Percentiles rank a stretch among this genome's conserved stretches.
Evolutionary conservation across 169 alveolate species (phyloP).

Genomic region (Babesia sp.): DNA sequence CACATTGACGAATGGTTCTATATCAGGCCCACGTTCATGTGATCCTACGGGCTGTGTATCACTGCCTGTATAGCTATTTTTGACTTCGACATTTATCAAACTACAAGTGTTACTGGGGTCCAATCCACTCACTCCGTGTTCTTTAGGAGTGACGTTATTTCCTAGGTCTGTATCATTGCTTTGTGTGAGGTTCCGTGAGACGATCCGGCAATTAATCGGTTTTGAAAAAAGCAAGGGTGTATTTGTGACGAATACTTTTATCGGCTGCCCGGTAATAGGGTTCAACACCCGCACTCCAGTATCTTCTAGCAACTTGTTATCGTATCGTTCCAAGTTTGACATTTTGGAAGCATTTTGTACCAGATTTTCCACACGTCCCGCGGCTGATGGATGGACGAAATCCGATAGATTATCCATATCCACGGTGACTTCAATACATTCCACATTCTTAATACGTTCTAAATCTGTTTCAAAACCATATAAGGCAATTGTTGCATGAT

Average conservation of each 20-base stretch:
- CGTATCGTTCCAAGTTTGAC: constrained; percentile 49
- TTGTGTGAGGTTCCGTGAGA: not conserved
- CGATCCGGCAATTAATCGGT: constrained; percentile 42
- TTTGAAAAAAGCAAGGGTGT: constrained; percentile 29
- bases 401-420: constrained; percentile 7
- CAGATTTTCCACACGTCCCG: constrained; percentile 1
- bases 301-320: constrained; percentile 2
- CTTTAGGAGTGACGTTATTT: not conserved
- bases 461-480: constrained; percentile 35
- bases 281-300: constrained; percentile 40
- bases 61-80: not conserved
- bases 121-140: not conserved
- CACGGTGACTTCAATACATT: constrained; percentile 13
- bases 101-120: not conserved
- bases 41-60: constrained; percentile 22
- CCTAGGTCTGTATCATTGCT: not conserved
- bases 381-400: constrained; percentile 16
- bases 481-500: not conserved
- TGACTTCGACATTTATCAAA: not conserved
- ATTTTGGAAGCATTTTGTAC: not conserved
- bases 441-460: not conserved
- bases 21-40: too few species aligned
- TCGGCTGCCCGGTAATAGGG: constrained; percentile 49
- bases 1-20: constrained; percentile 51
- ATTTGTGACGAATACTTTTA: constrained; percentile 64